A percentile compares a stretch with the other conserved stretches of the same genome.
Conservation (phyloP, 345 rosid genomes). For the Rhodamnia rubescens region DNA sequence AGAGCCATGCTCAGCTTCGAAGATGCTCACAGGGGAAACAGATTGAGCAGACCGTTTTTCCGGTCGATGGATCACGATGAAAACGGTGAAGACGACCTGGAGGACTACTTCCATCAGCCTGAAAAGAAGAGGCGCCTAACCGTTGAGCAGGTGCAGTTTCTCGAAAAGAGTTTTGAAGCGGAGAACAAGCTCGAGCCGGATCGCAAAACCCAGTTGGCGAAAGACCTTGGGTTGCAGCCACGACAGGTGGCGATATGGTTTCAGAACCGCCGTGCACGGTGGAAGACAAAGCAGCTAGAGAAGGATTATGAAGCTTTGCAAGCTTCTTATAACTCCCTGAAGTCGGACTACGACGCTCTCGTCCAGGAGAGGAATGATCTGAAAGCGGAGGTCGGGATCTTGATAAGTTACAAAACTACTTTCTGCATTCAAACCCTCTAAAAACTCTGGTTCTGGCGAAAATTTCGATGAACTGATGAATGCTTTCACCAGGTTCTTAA, state of each 20-base stretch:
- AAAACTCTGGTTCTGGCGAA: not conserved
- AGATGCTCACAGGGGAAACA: slow-evolving; percentile 11
- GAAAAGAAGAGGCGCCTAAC: slow-evolving; percentile 43
- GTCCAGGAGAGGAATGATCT: slow-evolving; percentile 29
- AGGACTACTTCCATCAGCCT: slow-evolving; percentile 24
- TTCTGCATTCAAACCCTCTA: not conserved
- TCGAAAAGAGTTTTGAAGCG: slow-evolving; percentile 44
- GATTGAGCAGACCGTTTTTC: slow-evolving; percentile 9
- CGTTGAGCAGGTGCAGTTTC: slow-evolving; percentile 37
- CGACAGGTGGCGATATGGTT: slow-evolving; percentile 66
- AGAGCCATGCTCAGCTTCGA: slow-evolving; percentile 35
- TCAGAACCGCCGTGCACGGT: slow-evolving; percentile 50
- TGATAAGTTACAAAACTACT: not conserved
- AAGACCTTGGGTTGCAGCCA: slow-evolving; percentile 52
- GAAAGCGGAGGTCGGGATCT: slow-evolving; percentile 29
- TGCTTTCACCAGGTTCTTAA: slow-evolving; percentile 18
- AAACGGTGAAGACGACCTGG: slow-evolving; percentile 35
- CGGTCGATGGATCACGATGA: slow-evolving; percentile 27
- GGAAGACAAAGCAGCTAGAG: slow-evolving; percentile 49
- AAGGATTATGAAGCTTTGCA: slow-evolving; percentile 38
- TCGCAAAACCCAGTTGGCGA: slow-evolving; percentile 50
- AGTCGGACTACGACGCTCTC: slow-evolving; percentile 32
- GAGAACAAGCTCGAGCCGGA: slow-evolving; percentile 62
- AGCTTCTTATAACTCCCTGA: slow-evolving; percentile 24
- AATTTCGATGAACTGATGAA: not conserved